Evolutionary conservation across 352 stramenopile species (phyloP).

Genomic region (Lagenidium sp.): DNA sequence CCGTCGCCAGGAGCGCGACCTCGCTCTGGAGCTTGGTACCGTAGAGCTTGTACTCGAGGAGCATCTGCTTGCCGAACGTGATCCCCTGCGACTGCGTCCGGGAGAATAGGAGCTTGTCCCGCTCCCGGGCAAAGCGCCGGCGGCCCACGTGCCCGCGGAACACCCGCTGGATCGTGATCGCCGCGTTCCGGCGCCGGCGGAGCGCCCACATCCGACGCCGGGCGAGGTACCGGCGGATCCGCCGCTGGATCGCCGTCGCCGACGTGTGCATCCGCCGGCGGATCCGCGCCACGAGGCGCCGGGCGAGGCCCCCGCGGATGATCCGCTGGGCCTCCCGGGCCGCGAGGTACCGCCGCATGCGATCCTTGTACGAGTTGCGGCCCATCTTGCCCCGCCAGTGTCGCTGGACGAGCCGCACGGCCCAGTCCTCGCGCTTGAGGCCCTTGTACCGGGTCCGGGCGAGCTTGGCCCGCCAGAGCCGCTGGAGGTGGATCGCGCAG

Average conservation of each 20-base stretch:
- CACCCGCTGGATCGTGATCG: slow-evolving; percentile 78
- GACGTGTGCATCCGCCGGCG: slow-evolving; percentile 35
- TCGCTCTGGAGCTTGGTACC: slow-evolving; percentile 93
- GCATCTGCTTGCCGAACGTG: slow-evolving; percentile 92
- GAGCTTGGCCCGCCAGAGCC: slow-evolving; percentile 75
- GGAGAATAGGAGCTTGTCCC: slow-evolving; percentile 93
- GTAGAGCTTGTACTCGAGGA: slow-evolving; percentile 94
- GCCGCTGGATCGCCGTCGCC: slow-evolving; percentile 71
- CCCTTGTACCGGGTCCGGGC: slow-evolving; percentile 67
- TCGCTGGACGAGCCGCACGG: slow-evolving; percentile 85
- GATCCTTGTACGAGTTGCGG: slow-evolving; percentile 66
- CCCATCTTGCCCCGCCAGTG: slow-evolving; percentile 88
- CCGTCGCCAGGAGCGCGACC: slow-evolving; percentile 82
- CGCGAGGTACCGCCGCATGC: slow-evolving; percentile 61
- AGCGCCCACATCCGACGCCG: slow-evolving; percentile 34
- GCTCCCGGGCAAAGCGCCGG: slow-evolving; percentile 66
- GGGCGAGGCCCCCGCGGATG: slow-evolving; percentile 68
- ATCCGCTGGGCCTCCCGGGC: slow-evolving; percentile 85
- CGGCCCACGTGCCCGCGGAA: slow-evolving; percentile 86
- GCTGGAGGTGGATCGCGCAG: slow-evolving; percentile 84
- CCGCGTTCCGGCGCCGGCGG: slow-evolving; percentile 43
- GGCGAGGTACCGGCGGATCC: slow-evolving; percentile 62
- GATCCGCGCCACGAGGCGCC: slow-evolving; percentile 43
- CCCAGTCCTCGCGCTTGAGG: slow-evolving; percentile 85
- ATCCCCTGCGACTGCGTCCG: slow-evolving; percentile 91